A percentile compares a stretch with the other conserved stretches of the same genome.
Conservation (phyloP, 2,329 filamentous ascomycete genomes). For the Arthrobotrys entomopaga region DNA sequence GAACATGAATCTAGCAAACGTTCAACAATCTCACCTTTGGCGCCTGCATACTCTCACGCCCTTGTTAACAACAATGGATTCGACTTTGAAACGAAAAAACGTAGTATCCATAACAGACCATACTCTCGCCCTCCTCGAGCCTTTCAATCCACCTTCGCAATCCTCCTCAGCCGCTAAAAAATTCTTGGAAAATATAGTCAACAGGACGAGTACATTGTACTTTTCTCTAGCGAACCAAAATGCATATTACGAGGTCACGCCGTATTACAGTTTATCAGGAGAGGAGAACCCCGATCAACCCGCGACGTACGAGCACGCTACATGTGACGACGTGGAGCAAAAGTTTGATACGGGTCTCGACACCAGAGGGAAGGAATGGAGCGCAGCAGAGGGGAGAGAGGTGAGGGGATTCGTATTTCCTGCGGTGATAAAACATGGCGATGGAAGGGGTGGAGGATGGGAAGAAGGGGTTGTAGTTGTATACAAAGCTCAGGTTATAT, state of each 20-base stretch:
- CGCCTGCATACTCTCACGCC: conserved; percentile 31
- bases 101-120: conserved; percentile 7
- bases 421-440: conserved; percentile 39
- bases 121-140: conserved; percentile 1
- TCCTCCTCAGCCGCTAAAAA: conserved; percentile 1
- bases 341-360: conserved; percentile 30
- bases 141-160: conserved; percentile 2
- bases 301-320: conserved; percentile 26
- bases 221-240: conserved; percentile 34
- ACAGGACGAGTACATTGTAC: conserved; percentile 14
- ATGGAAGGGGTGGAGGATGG: conserved; percentile 41
- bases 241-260: conserved; percentile 27
- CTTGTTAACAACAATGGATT: background rate
- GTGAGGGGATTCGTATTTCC: conserved; percentile 40
- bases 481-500: conserved; percentile 35
- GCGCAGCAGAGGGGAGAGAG: conserved; percentile 23
- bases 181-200: conserved; percentile 15
- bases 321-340: conserved; percentile 41
- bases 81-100: background rate
- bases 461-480: conserved; percentile 24
- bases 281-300: background rate
- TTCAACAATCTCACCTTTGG: conserved; percentile 33
- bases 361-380: conserved; percentile 29
- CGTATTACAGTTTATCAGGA: conserved; percentile 18
- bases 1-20: background rate